Percentiles rank a stretch among this genome's conserved stretches.
Evolutionary conservation across 2,329 filamentous ascomycete genomes (phyloP).

Genomic region (Ceratocystis papillata): DNA sequence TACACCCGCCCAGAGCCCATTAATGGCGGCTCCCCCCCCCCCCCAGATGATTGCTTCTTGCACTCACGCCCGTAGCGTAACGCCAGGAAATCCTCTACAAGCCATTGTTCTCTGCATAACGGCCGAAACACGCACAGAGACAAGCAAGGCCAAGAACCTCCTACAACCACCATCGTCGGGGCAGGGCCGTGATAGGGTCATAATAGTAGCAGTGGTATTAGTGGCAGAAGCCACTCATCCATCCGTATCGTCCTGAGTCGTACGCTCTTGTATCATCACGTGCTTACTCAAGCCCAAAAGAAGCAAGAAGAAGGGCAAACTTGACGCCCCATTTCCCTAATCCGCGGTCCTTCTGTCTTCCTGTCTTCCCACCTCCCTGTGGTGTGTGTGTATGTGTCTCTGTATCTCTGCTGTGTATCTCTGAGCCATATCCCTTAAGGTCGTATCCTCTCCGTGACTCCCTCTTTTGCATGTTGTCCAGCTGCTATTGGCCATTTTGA

Average conservation of each 20-base stretch:
- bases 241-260: background rate
- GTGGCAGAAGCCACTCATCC: background rate
- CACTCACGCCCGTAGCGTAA: background rate
- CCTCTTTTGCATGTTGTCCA: background rate
- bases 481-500: background rate
- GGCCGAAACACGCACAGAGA: conserved; percentile 3
- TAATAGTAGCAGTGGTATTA: background rate
- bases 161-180: background rate
- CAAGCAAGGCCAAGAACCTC: background rate
- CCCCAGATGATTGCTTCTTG: background rate
- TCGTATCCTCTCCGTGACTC: background rate
- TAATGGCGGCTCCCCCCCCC: background rate
- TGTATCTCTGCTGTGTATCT: background rate
- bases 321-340: too few relatives aligned
- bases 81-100: background rate
- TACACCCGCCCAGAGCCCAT: too few relatives aligned
- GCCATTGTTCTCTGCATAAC: conserved; percentile 14
- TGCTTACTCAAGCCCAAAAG: background rate
- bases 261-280: background rate
- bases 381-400: background rate
- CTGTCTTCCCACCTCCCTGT: background rate
- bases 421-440: too few relatives aligned
- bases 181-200: background rate
- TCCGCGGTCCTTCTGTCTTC: background rate
- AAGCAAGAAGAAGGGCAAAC: too few relatives aligned